Evolutionary conservation across 2,329 filamentous ascomycete species (phyloP), one percentile per base, ranked within the genome.

Genomic region (Tolypocladium inflatum): DNA sequence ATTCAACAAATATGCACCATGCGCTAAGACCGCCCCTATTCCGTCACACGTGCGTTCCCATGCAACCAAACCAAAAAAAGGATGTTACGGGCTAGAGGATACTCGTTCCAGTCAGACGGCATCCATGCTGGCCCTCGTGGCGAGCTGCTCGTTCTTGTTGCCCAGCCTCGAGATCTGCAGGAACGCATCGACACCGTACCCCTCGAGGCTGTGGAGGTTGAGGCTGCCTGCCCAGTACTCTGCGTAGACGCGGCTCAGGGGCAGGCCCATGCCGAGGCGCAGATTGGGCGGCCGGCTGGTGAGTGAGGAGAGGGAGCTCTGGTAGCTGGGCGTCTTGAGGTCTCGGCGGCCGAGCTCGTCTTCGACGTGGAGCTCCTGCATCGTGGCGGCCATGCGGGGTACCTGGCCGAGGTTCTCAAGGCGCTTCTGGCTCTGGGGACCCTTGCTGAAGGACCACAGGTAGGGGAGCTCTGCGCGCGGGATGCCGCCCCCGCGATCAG

Each of bases 181-280:
- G 68, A 99, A 99, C 0, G 90, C 92, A 75, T 99, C 94, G 8
- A 95, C 91, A 17, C 94, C 94, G 70, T 97, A 97, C 0, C 94
- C 95, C 69, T 97, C 93, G 9, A 99, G 76, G 67, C 89, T 97
- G 70, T 97, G 93, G 59, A 97, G 73, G 67, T 96, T 89, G 10
- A 99, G 76, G 66, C 84, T 94, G 30, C 94, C 94, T 3, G 94
- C 94, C 94, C 94, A 99, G 73, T 97, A 97, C 73, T 97, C 93
- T 35, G 93, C 91, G 72, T 97, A 99, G 3, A 97, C 90, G 61
- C 91, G 84, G 67, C 92, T 96, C 75, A 99, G 86, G 0, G 94
- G 94, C 55, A 99, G 74, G 1, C 94, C 94, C 81, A 99, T 96
- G 4, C 94, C 94, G 1, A 99, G 80, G 13, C 91, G 84, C 61